Conservation (phyloP, 2,329 filamentous ascomycete species). For the Stachybotrys echinatus region DNA sequence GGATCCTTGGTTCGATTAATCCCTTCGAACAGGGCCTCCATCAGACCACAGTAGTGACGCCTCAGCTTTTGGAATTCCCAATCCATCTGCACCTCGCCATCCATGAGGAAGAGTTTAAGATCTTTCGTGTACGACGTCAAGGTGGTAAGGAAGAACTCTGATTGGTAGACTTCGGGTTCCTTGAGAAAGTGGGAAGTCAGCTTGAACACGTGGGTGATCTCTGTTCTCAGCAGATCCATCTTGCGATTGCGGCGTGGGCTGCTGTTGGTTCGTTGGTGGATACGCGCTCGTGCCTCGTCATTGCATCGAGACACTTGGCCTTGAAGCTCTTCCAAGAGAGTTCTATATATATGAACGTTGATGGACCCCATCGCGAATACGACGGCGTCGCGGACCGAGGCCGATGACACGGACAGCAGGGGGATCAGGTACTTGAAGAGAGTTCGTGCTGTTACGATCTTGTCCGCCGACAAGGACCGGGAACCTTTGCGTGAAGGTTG, state of each 20-base stretch:
- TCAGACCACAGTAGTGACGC: conserved; percentile 87
- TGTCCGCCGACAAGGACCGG: conserved; percentile 60
- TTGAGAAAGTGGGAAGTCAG: conserved; percentile 86
- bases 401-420: conserved; percentile 72
- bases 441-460: conserved; percentile 80
- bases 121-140: conserved; percentile 88
- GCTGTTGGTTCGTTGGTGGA: conserved; percentile 83
- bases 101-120: conserved; percentile 88
- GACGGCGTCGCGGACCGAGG: conserved; percentile 81
- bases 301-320: conserved; percentile 81
- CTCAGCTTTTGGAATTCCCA: conserved; percentile 90
- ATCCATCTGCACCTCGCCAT: conserved; percentile 89
- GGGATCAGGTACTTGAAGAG: conserved; percentile 91
- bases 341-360: conserved; percentile 89
- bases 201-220: conserved; percentile 95
- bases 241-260: conserved; percentile 75
- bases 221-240: conserved; percentile 82
- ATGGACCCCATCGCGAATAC: conserved; percentile 91
- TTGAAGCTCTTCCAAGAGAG: conserved; percentile 83
- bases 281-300: conserved; percentile 78
- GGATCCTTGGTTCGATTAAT: conserved; percentile 82
- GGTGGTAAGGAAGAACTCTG: conserved; percentile 87
- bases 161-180: conserved; percentile 69
- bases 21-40: conserved; percentile 89
- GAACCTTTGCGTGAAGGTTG: conserved; percentile 83